Evolutionary conservation across 441 rosid genomes (phyloP), one percentile per base, ranked within the genome.

Genomic region (Macaranga tanarius): DNA sequence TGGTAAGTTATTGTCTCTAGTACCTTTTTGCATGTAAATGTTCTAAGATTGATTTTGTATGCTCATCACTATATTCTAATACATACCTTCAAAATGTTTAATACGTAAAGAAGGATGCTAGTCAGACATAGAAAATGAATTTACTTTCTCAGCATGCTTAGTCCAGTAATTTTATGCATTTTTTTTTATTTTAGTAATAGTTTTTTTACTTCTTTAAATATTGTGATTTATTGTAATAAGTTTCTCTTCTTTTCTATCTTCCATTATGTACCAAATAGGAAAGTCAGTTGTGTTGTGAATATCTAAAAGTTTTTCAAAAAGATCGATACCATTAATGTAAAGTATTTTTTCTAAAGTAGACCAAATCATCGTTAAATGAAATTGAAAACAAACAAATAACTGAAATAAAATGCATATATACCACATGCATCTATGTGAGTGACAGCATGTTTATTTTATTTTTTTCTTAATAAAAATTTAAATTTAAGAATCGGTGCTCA

Each of bases 101-200:
- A 80, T 95, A 23, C 70, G 85, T 76, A 80, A 87, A 64, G 97
- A 97, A 70, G 95, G 98, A 22, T 95, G 99, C 85, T 95, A 97
- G 99, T 89, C 95, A 16, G 96, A 89, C 25, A 66, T 90, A 45
- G 81, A 34, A 76, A 51, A 86, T 34, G 96, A 88, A 59, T 51
- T 50, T 66, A 84, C 85, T 62, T 87, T 80, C 86, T 92, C 97
- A 0, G 97, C 99, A 59, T 92, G 99, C 76, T 84, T 89, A 81
- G 99, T 94, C 83, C 76, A 75, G 95, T 87, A 75, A 76, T 78
- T 40, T 60, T 55, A 57, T 44, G 74, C 59, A 61, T 58, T 38
- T 65, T 25, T 71, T 68, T 34, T 50, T 19, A 25, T 20, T 51
- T 22, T 15, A 26, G 10, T 20, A 25, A 23, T 45, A 22, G 10